Percentiles rank a stretch among this genome's conserved stretches.
Conservation (phyloP, 768 basidiomycete species). For the Kwoniella sp. region DNA sequence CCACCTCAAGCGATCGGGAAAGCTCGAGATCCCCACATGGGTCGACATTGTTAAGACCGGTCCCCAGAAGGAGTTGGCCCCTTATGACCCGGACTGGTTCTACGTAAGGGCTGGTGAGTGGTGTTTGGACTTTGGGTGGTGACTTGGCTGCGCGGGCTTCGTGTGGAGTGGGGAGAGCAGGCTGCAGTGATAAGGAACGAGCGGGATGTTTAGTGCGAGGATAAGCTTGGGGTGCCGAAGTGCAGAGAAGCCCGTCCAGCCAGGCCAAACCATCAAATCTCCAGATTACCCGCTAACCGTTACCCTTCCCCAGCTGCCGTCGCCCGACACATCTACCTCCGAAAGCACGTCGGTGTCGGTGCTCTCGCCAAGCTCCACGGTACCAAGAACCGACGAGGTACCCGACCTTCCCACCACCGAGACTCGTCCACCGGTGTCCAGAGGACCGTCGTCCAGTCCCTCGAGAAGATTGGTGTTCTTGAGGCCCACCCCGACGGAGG, state of each 20-base stretch:
- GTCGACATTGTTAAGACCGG: constrained; percentile 96
- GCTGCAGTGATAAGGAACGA: too few species aligned
- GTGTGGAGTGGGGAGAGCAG: too few species aligned
- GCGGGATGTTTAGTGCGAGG: too few species aligned
- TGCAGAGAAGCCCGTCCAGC: too few species aligned
- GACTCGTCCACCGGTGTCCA: constrained; percentile 81
- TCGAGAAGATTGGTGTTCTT: constrained; percentile 98
- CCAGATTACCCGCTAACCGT: background rate
- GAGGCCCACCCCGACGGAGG: constrained; percentile 92
- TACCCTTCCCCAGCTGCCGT: constrained; percentile 69
- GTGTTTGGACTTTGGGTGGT: background rate
- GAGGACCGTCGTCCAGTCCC: constrained; percentile 89
- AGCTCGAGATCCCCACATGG: constrained; percentile 98
- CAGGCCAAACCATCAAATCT: too few species aligned
- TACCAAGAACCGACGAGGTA: constrained; percentile 88
- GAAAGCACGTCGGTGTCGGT: constrained; percentile 92
- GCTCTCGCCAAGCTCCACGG: constrained; percentile 83
- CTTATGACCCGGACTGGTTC: constrained; percentile 99
- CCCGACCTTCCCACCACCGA: constrained; percentile 92
- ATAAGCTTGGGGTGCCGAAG: too few species aligned
- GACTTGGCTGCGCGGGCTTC: too few species aligned
- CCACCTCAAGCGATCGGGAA: constrained; percentile 96
- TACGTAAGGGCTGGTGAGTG: constrained; percentile 92
- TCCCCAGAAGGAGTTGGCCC: constrained; percentile 93
- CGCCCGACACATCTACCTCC: constrained; percentile 99